Evolutionary conservation across 2,329 filamentous ascomycete genomes (phyloP).

Genomic region (Cladosporium sp.): DNA sequence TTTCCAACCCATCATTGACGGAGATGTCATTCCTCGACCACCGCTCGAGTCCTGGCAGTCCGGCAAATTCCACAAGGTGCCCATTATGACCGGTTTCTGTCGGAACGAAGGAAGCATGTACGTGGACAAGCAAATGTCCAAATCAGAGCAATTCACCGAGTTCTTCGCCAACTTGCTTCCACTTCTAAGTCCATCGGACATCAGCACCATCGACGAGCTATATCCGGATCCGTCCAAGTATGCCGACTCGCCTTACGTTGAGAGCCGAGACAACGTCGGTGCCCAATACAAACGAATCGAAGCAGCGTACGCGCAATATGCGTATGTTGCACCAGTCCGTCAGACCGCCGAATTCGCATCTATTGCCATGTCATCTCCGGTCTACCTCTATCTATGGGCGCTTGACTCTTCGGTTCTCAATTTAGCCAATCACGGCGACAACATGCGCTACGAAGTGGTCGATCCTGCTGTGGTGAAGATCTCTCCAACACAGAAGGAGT

Average conservation of each 20-base stretch:
- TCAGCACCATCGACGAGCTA: constrained; percentile 56
- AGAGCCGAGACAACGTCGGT: constrained; percentile 46
- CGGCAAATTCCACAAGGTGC: constrained; percentile 55
- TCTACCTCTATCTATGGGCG: constrained; percentile 63
- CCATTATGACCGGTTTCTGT: constrained; percentile 70
- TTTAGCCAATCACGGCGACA: constrained; percentile 39
- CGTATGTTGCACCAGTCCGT: constrained; percentile 64
- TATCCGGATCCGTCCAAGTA: constrained; percentile 61
- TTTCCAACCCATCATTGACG: constrained; percentile 70
- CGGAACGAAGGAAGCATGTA: constrained; percentile 69
- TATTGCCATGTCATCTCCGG: constrained; percentile 35
- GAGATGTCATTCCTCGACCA: constrained; percentile 57
- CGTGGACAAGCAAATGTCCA: constrained; percentile 53
- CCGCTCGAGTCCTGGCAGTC: constrained; percentile 62
- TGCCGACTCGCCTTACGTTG: constrained; percentile 44
- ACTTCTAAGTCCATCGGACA: constrained; percentile 52
- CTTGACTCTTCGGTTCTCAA: constrained; percentile 43
- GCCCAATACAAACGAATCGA: constrained; percentile 59
- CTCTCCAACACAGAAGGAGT: constrained; percentile 32
- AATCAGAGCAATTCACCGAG: constrained; percentile 53
- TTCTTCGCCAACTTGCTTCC: constrained; percentile 67
- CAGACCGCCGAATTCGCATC: constrained; percentile 55
- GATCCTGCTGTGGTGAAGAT: constrained; percentile 27
- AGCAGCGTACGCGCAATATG: constrained; percentile 64
- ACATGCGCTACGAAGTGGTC: constrained; percentile 38